Evolutionary conservation across 176 grass and related monocot species (phyloP).

Genomic region (Ananas comosus): DNA sequence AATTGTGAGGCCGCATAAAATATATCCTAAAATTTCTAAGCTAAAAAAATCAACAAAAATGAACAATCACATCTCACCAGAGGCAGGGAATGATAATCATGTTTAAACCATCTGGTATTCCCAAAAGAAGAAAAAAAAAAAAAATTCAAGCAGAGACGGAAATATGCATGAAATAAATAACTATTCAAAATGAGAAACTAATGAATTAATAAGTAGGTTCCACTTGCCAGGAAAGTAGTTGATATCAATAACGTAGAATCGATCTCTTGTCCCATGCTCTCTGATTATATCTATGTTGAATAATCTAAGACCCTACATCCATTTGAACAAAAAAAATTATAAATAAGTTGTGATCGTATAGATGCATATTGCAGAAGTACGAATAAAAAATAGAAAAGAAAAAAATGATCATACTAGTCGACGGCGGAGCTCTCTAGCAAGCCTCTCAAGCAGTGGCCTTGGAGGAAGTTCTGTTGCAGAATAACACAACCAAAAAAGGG

Average conservation of each 20-base stretch:
- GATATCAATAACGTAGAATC: constrained; percentile 97
- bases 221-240: constrained; percentile 92
- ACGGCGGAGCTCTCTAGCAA: constrained; percentile 63
- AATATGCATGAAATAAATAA: constrained; percentile 12
- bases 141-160: too few relatives aligned
- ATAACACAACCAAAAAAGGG: constrained; percentile 20
- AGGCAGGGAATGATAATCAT: too few relatives aligned
- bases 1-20: too few relatives aligned
- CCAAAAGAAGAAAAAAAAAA: too few relatives aligned
- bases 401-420: constrained; percentile 44
- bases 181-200: neutral
- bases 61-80: too few relatives aligned
- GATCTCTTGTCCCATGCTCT: constrained; percentile 77
- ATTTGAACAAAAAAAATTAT: neutral
- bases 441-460: constrained; percentile 62
- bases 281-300: constrained; percentile 98
- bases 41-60: too few relatives aligned
- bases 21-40: too few relatives aligned
- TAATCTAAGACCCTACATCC: constrained; percentile 64
- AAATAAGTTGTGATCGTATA: neutral
- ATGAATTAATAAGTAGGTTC: constrained; percentile 3
- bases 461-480: constrained; percentile 72
- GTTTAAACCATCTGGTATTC: too few relatives aligned
- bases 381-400: constrained; percentile 3
- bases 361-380: neutral